phyloP scores from a whole-genome alignment of 2,329 filamentous ascomycete genomes.

The Colletotrichum tropicicola region DNA sequence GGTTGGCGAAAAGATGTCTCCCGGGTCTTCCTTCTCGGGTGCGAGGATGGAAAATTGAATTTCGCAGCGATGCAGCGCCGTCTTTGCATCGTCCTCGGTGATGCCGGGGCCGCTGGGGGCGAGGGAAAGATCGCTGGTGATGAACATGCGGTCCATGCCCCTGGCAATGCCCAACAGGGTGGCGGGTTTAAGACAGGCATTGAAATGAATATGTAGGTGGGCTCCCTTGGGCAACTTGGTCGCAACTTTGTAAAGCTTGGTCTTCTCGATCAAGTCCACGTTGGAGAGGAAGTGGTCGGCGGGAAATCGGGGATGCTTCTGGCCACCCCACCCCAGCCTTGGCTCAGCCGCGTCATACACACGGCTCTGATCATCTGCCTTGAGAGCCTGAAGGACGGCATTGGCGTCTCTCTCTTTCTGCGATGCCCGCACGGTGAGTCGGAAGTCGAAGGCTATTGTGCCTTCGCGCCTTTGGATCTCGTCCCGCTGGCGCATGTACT shows the following conservation, averaged over 20 bases:
- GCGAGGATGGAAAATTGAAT: conserved; percentile 64
- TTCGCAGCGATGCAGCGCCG: conserved; percentile 53
- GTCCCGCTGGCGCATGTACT: conserved; percentile 43
- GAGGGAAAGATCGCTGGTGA: conserved; percentile 66
- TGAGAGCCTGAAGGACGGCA: conserved; percentile 48
- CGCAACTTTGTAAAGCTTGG: conserved; percentile 65
- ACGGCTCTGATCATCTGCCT: conserved; percentile 42
- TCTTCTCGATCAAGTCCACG: conserved; percentile 60
- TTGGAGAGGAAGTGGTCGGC: conserved; percentile 70
- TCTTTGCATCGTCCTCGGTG: conserved; percentile 31
- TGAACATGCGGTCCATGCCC: conserved; percentile 72
- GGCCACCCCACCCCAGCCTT: conserved; percentile 49
- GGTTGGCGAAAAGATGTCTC: conserved; percentile 56
- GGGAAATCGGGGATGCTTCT: conserved; percentile 53
- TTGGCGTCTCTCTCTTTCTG: conserved; percentile 48
- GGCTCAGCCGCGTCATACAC: conserved; percentile 45
- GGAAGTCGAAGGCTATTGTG: conserved; percentile 50
- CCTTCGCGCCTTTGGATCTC: conserved; percentile 43
- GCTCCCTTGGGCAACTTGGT: conserved; percentile 73
- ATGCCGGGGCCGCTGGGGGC: conserved; percentile 24
- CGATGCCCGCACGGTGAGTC: conserved; percentile 42
- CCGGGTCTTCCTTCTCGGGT: conserved; percentile 42
- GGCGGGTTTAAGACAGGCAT: conserved; percentile 72
- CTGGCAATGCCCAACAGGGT: conserved; percentile 65
- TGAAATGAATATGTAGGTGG: conserved; percentile 81